A percentile compares a stretch with the other conserved stretches of the same genome.
phyloP scores from a whole-genome alignment of 2,329 filamentous ascomycete genomes.

The Hymenoscyphus scutula region DNA sequence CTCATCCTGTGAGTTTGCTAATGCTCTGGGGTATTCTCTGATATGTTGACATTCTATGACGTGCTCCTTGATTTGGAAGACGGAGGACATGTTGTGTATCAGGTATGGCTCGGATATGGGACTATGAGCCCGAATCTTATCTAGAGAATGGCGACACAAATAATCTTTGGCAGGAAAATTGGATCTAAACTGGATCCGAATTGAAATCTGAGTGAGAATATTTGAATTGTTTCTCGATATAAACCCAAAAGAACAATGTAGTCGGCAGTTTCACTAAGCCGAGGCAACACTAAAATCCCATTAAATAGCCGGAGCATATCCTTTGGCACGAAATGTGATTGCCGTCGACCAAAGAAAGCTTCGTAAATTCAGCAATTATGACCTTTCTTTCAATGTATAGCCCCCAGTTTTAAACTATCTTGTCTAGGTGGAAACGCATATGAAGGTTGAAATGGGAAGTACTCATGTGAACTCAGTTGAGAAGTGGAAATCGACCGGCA shows the following conservation, averaged over 20 bases:
- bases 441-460: too few species aligned
- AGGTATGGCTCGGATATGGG: background rate
- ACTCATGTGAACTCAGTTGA: too few species aligned
- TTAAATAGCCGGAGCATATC: background rate
- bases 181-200: background rate
- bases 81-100: constrained; percentile 20
- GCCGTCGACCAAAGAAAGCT: too few species aligned
- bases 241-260: background rate
- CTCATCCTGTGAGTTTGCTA: constrained; percentile 70
- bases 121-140: background rate
- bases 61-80: constrained; percentile 72
- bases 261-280: background rate
- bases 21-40: constrained; percentile 75
- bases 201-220: background rate
- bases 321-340: background rate
- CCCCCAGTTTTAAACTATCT: too few species aligned
- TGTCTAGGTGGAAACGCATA: too few species aligned
- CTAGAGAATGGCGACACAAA: background rate
- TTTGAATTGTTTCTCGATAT: background rate
- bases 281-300: background rate
- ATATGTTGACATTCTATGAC: constrained; percentile 72
- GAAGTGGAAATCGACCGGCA: too few species aligned
- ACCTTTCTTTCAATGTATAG: too few species aligned
- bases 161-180: background rate
- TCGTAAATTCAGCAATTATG: too few species aligned